Conservation (phyloP, 306 rosid species). For the Sicyos edulis region DNA sequence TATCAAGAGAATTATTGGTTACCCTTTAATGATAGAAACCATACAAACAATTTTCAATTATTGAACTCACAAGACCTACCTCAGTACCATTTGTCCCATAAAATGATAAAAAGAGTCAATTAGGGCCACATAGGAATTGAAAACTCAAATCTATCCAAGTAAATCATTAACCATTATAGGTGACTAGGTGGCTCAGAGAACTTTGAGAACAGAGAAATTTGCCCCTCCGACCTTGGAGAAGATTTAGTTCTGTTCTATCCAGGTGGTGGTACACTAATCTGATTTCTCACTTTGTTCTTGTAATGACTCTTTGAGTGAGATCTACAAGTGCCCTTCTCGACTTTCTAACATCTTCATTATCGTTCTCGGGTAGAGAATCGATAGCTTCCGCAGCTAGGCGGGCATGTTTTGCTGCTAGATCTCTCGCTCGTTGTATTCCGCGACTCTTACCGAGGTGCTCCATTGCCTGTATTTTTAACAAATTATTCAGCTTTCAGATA, state of each 20-base stretch:
- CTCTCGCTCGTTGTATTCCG: constrained; percentile 77
- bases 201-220: constrained; percentile 19
- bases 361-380: constrained; percentile 61
- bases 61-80: not conserved
- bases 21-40: not conserved
- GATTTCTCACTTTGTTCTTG: constrained; percentile 60
- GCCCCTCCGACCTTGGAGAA: constrained; percentile 7
- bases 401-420: constrained; percentile 78
- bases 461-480: constrained; percentile 48
- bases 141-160: too few species aligned
- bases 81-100: not conserved
- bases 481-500: not conserved
- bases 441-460: constrained; percentile 80
- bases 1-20: not conserved
- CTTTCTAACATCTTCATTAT: constrained; percentile 62
- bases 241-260: not conserved
- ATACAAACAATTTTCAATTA: not conserved
- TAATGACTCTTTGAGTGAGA: constrained; percentile 72
- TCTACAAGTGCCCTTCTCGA: constrained; percentile 85
- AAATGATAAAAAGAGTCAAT: not conserved
- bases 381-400: constrained; percentile 79
- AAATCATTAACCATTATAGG: too few species aligned
- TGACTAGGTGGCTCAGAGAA: too few species aligned
- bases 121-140: not conserved
- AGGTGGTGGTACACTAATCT: not conserved